Conservation (phyloP, 2,329 filamentous ascomycete genomes). For the Penicillium brevicompactum region DNA sequence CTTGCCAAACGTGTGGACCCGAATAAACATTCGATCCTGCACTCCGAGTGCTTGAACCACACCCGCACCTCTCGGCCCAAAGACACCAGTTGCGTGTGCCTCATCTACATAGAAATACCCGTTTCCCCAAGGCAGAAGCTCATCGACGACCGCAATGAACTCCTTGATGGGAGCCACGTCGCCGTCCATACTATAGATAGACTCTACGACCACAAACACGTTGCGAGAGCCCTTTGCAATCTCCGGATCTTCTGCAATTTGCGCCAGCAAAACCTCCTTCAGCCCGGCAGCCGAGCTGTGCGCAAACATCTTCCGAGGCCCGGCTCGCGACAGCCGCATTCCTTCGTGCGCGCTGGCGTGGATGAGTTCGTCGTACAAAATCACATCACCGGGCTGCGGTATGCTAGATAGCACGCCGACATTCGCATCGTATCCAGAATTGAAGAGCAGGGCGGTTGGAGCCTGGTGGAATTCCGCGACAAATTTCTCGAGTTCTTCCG, state of each 20-base stretch:
- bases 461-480: slow-evolving; percentile 65
- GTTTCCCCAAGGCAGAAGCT: slow-evolving; percentile 59
- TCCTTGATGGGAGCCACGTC: slow-evolving; percentile 67
- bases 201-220: slow-evolving; percentile 70
- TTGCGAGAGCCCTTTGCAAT: slow-evolving; percentile 48
- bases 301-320: slow-evolving; percentile 44
- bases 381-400: slow-evolving; percentile 61
- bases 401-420: slow-evolving; percentile 63
- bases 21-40: slow-evolving; percentile 52
- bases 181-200: slow-evolving; percentile 82
- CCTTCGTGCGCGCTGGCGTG: slow-evolving; percentile 80
- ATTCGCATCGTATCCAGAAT: slow-evolving; percentile 69
- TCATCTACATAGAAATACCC: slow-evolving; percentile 60
- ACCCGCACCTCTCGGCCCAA: slow-evolving; percentile 53
- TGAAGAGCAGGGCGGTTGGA: slow-evolving; percentile 60
- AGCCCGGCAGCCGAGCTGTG: slow-evolving; percentile 44
- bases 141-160: slow-evolving; percentile 61
- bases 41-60: slow-evolving; percentile 54
- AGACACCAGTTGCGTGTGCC: slow-evolving; percentile 56
- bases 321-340: slow-evolving; percentile 64
- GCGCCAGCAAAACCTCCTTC: background rate
- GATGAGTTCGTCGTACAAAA: slow-evolving; percentile 74
- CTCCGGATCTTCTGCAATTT: slow-evolving; percentile 26
- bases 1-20: slow-evolving; percentile 58
- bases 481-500: slow-evolving; percentile 59